Base-by-base conservation (phyloP, 441 rosid species). In the Euphorbia schlechtendalii region DNA sequence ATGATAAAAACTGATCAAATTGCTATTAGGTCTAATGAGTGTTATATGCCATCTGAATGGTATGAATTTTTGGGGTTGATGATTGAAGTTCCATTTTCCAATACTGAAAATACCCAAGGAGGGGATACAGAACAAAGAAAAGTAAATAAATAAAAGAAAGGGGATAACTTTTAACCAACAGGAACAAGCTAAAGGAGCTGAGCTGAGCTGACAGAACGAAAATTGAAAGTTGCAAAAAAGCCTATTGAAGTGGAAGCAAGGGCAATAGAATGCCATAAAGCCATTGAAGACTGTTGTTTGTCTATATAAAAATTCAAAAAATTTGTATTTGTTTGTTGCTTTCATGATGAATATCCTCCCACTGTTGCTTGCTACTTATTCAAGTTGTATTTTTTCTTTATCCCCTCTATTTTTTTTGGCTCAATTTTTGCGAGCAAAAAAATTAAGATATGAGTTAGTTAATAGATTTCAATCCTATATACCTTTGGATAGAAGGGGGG, bases 41-140 rank as follows among this genome's bases (percentile, higher is more conserved):
- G 75, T 72, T 74, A 65, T 68, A 55, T 61, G 60, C 75, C 74
- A 73, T 46, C 40, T 48, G 59, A 53, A 59, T 73, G 74, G 74
- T 65, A 51, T 70, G 70, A 66, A 55, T 55, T 72, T 56, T 71
- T 71, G 70, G 65, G 65, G 52, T 73, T 74, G 65, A 71, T 71
- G 77, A 70, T 71, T 65, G 69, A 68, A 65, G 65, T 73, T 82
- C 54, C 66, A 74, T 71, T 74, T 77, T 76, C 83, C 73, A 63
- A 71, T 66, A 67, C 74, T 76, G 65, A 67, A 41, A 61, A 56
- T 20, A 59, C 65, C 72, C 38, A 27, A 48, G 57, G 71, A 58
- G 78, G 63, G 43, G 75, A 74, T 61, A 65, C 63, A 52, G 66
- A 46, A 70, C n/a, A 49, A 49, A 68, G 76, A 56, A 56, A 20